phyloP scores from a whole-genome alignment of 805 yeast genomes.

The Wickerhamiella nectarea region DNA sequence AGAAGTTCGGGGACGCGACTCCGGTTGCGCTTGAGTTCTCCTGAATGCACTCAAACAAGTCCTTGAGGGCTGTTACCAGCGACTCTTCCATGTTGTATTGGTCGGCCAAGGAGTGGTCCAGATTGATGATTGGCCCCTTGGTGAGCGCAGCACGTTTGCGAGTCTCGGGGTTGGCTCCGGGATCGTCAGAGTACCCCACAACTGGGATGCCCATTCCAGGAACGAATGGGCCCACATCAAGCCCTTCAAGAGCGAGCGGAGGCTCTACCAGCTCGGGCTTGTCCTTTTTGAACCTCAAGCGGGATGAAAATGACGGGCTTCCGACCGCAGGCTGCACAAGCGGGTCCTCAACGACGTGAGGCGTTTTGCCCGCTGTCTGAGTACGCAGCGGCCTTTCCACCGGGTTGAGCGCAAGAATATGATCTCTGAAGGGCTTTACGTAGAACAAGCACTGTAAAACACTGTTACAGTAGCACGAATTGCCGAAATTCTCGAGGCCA shows the following conservation, averaged over 20 bases:
- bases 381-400: constrained; percentile 28
- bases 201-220: constrained; percentile 35
- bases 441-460: constrained; percentile 78
- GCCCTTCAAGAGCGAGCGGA: constrained; percentile 22
- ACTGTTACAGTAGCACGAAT: constrained; percentile 90
- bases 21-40: constrained; percentile 62
- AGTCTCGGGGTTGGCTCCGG: constrained; percentile 44
- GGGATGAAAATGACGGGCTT: background rate
- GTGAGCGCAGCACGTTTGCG: constrained; percentile 65
- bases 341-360: constrained; percentile 21
- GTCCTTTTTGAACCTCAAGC: background rate
- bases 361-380: constrained; percentile 23
- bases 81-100: constrained; percentile 38
- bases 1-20: constrained; percentile 66
- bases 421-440: constrained; percentile 51
- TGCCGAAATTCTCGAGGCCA: constrained; percentile 34
- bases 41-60: constrained; percentile 68
- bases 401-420: constrained; percentile 27
- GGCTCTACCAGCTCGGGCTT: constrained; percentile 2
- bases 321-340: background rate
- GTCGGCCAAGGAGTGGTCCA: constrained; percentile 51
- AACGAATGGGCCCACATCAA: constrained; percentile 28
- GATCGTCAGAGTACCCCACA: constrained; percentile 33
- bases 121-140: constrained; percentile 70
- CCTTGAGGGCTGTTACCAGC: constrained; percentile 59